phyloP scores from a whole-genome alignment of 2,329 filamentous ascomycete species.

The Fusarium abutilonis region DNA sequence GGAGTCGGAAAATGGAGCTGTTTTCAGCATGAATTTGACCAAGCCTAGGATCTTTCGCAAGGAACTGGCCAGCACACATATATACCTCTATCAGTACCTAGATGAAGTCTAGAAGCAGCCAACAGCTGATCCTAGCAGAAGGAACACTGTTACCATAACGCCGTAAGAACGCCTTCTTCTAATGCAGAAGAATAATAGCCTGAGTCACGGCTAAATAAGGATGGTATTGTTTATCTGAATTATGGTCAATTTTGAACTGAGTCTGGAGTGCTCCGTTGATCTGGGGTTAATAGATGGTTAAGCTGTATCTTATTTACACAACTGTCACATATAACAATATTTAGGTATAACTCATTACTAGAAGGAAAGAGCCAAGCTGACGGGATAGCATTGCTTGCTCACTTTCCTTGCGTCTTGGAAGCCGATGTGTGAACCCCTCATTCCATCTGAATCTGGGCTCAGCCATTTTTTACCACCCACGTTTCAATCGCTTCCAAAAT shows the following conservation, averaged over 20 bases:
- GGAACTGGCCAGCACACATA: conserved; percentile 22
- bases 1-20: conserved; percentile 4
- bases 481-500: conserved; percentile 24
- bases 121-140: conserved; percentile 35
- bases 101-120: conserved; percentile 20
- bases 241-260: conserved; percentile 5
- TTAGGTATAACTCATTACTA: no score
- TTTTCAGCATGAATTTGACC: conserved; percentile 15
- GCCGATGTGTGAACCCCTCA: neutral
- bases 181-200: conserved; percentile 1
- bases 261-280: conserved; percentile 21
- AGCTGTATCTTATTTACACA: no score
- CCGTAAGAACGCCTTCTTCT: no score
- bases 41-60: conserved; percentile 17
- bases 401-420: no score
- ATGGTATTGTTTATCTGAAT: no score
- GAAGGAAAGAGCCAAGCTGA: no score
- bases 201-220: neutral
- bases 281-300: conserved; percentile 19
- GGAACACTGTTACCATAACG: conserved; percentile 12
- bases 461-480: conserved; percentile 12
- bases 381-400: no score
- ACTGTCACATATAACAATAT: no score
- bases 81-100: conserved; percentile 1
- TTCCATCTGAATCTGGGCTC: conserved; percentile 5